Base-by-base conservation (phyloP, 192 early-diverging fungal genomes). In the Pilobolus umbonatus region DNA sequence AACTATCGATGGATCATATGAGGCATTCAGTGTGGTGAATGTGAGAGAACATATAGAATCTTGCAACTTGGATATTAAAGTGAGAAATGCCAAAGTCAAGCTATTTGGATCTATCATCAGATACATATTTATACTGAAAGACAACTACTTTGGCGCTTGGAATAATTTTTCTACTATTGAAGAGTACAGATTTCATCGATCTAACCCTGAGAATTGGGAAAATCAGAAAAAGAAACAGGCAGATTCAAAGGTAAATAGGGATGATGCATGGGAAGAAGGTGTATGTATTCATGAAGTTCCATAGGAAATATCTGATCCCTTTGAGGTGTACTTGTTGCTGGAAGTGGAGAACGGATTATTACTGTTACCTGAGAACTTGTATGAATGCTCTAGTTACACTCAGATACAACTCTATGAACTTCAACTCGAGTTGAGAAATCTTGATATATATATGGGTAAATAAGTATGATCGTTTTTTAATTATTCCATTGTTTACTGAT, bases 111-210 rank as follows among this genome's bases (percentile, higher is more conserved):
- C 81, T 43, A 59, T 88, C 19, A 74, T 89, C 10, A 76, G 82
- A 15, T 83, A 85, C 43, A 59, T 89, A 7, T 67, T 92, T 14
- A 80, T 83, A 22, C 49, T 92, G 11, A 81, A 80, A 44, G 81
- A 84, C 32, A 92, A 92, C 43, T 92, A 90, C 61, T 69, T 85
- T 36, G 88, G 87, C 19, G 65, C 74, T 5, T 78, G 71, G 52
- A 49, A 75, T 7, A 74, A 84, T 49, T 83, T 85, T 67, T 65
- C 78, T 1, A 84, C 77, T 0, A 61, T 83, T 46, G 83, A 87
- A 4, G 86, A 88, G 54, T 88, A 85, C 61, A 74, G 80, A 15
- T 36, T 57, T 12, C 71, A 70, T n/a, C 43, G 66, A 12, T 40
- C 53, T 2, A 69, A 79, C 15, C 72, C 65, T 24, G 31, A 25